Base-by-base conservation (phyloP, 768 basidiomycete species). In the Tulasnella sp. region DNA sequence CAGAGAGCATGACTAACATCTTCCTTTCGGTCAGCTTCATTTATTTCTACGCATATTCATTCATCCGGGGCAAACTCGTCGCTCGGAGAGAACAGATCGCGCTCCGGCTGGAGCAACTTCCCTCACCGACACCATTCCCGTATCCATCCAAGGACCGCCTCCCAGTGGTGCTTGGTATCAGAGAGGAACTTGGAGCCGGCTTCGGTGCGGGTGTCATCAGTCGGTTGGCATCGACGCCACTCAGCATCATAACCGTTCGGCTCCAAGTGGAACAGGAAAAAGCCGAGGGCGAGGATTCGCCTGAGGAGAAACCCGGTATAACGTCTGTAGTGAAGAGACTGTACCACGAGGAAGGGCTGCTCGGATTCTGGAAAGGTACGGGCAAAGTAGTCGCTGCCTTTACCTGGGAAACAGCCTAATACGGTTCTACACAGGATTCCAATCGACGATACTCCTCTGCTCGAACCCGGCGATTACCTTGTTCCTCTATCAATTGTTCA, bases 11-110 rank as follows among this genome's bases (percentile, higher is more conserved):
- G 37, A 34, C 75, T 41, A 44, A 54, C 24, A n/a, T 31, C 42
- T 44, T n/a, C 58, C 42, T 14, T 24, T 12, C 22, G 18, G 16
- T 60, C 79, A 91, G 90, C 83, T 91, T 92, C 82, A 86, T 91
- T 78, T 92, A 91, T 83, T 91, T 90, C 82, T 90, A 90, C 81
- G 87, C 89, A 81, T 91, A 91, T 83, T 87, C 91, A 0, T 88
- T 88, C 80, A 86, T 92, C 1, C 87, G 87, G 3, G 86, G 86
- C 9, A 77, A 89, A 18, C 86, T 88, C 7, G 87, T 88, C 1
- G 86, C 86, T 12, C 84, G 88, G 28, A 85, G 78, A 79, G 54
- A 34, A 82, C 18, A 81, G 84, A 22, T 80, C 18, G 42, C 76
- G 76, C 50, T 82, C 82, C 24, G 85, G 16, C 81, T 81, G 73